Conservation (phyloP, 139 green algal species). For the Chlamydomonas eustigma region DNA sequence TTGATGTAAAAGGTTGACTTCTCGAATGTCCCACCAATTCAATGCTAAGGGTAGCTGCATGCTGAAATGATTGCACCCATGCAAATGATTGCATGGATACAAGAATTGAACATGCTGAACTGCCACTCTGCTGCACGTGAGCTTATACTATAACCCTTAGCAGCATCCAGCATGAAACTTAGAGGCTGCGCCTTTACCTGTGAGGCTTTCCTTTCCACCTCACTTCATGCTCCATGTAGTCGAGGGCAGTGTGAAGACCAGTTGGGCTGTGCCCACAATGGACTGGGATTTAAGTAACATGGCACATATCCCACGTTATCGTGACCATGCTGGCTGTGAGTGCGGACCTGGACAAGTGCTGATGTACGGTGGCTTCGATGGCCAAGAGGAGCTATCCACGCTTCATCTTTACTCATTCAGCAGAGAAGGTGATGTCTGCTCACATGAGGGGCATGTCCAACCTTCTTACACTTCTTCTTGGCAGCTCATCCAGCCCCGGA, state of each 20-base stretch:
- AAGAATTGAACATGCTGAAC: too few relatives aligned
- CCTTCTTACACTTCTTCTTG: background rate
- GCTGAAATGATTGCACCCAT: background rate
- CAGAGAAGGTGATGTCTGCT: background rate
- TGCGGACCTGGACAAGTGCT: background rate
- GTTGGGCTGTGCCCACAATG: background rate
- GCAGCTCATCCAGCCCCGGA: background rate
- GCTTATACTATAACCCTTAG: background rate
- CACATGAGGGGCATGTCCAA: background rate
- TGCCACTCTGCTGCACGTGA: background rate
- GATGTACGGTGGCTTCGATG: constrained; percentile 2
- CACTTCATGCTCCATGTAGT: too few relatives aligned
- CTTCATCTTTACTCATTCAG: background rate
- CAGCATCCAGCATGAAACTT: too few relatives aligned
- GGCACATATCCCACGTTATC: background rate
- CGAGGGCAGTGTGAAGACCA: background rate
- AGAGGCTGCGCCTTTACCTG: too few relatives aligned
- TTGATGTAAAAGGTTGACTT: too few relatives aligned
- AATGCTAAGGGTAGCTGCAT: background rate
- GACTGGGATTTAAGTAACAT: too few relatives aligned
- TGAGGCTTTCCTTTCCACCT: too few relatives aligned
- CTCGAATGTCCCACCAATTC: too few relatives aligned
- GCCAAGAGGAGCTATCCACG: background rate
- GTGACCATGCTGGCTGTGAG: constrained; percentile 1
- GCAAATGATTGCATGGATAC: background rate